Evolutionary conservation across 2,329 filamentous ascomycete species (phyloP), one percentile per base, ranked within the genome.

Genomic region (Zasmidium cellare): DNA sequence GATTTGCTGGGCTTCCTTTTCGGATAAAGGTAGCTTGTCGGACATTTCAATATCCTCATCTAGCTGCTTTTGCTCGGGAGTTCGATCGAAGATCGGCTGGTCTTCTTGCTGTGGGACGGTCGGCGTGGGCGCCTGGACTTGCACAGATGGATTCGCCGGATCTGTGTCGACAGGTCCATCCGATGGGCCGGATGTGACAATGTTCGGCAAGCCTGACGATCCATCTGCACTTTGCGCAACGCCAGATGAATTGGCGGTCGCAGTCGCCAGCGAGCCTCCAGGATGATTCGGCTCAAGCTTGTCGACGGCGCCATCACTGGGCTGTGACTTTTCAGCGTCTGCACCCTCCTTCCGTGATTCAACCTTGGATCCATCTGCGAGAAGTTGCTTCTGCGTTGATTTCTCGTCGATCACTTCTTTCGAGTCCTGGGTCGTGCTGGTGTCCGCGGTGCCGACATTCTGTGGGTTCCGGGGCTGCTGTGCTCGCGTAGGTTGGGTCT

Each of bases 1-100:
- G n/a, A 69, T 60, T 23, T 61, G 62, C 11, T 67, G 60, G 48
- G 84, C 76, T 53, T 85, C 81, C 44, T 80, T 77, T 38, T 74
- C 68, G n/a, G 81, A 77, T 45, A 81, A 72, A 25, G 83, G 81
- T 45, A 81, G 68, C 31, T 75, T 71, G 24, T 78, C 72, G 5
- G 67, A 68, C 84, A 91, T 90, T 55, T 86, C 81, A 55, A 87
- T 78, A 63, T 84, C 81, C 53, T 75, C 81, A 64, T 87, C 84
- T 3, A 72, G 68, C 51, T 75, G 69, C 57, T 77, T 73, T 63
- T 82, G 79, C 57, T 79, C 71, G 23, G 77, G 74, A 14, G 79
- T 82, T 73, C 76, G 67, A 72, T 83, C 67, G 71, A 80, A 67
- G 76, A 84, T 75, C 11, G 66, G 46, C 31, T 69, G 61, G n/a